phyloP scores from a whole-genome alignment of 2,329 filamentous ascomycete genomes.

The Hypoxylon sp. region DNA sequence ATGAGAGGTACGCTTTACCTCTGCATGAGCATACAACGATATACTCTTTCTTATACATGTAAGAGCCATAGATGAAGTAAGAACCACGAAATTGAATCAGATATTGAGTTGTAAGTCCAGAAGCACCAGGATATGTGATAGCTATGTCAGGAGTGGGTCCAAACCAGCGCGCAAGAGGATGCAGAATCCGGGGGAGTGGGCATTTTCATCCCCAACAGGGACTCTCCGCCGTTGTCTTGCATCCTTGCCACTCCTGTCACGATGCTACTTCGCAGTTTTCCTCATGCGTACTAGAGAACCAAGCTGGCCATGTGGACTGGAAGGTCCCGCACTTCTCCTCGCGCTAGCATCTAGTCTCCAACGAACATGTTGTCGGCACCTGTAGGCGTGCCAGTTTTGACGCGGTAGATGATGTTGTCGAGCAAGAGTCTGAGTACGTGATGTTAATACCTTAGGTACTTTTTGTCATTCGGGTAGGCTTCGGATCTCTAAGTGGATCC shows the following conservation, averaged over 20 bases:
- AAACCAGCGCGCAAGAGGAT: neutral
- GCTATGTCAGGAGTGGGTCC: neutral
- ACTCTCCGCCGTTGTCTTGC: neutral
- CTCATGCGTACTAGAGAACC: neutral
- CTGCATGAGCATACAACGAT: no score
- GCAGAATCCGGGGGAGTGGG: neutral
- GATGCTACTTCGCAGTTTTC: neutral
- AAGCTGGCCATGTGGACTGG: neutral
- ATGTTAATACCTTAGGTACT: neutral
- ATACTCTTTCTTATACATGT: no score
- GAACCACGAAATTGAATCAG: neutral
- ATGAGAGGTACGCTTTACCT: no score
- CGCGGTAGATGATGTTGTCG: conserved; percentile 1
- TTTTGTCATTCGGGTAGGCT: neutral
- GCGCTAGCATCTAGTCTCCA: neutral
- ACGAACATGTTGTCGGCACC: neutral
- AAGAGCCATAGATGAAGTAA: no score
- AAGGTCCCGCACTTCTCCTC: neutral
- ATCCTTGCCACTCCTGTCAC: conserved; percentile 1
- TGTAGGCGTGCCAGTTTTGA: neutral
- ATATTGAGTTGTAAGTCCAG: neutral
- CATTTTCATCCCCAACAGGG: neutral
- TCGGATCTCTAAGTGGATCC: neutral
- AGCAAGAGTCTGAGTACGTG: neutral
- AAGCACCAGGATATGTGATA: neutral